Base-by-base conservation (phyloP, 2,329 filamentous ascomycete genomes). In the Colletotrichum plurivorum region DNA sequence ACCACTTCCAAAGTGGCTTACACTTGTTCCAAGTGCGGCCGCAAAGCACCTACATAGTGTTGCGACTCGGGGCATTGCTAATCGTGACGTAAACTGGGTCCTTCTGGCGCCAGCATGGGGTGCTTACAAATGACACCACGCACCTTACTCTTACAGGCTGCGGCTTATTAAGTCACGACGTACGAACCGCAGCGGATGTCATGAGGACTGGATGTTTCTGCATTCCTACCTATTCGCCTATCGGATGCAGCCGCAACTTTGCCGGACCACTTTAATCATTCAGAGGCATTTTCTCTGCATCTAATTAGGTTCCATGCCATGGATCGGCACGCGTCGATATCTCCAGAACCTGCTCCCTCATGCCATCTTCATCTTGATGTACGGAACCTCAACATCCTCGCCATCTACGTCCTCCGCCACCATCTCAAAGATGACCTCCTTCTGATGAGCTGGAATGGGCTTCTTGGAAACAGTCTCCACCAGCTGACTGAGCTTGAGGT, bases 311-410 rank as follows among this genome's bases (percentile, higher is more conserved):
- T 36, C 27, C 58, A 43, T 52, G n/a, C 31, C 46, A 41, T 31
- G 18, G 43, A 59, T 18, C n/a, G 15, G 20, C n/a, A 18, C 20
- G n/a, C 25, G 18, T 18, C 39, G 7, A 62, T 2, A 53, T n/a
- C 45, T 27, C 15, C 41, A 65, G 25, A 25, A 7, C 22, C 9
- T n/a, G 20, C 7, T 56, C 25, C 13, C 39, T 58, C 78, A 82
- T 73, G 82, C 77, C 73, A 94, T 83, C 84, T 92, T 95, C 73
- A 97, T 90, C 90, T 95, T 97, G 76, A 98, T 94, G 80, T 97
- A 98, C 4, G 96, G 96, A 73, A 98, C 93, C 83, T 99, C 96
- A 1, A 98, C 95, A 79, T 99, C 96, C 82, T 98, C 94, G 72
- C 93, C 95, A 4, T 90, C 91, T 77, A 89, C 84, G 77, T 98